A percentile compares a stretch with the other conserved stretches of the same genome.
Conservation (phyloP, 495 filamentous ascomycete genomes). For the Neurospora cerealis region DNA sequence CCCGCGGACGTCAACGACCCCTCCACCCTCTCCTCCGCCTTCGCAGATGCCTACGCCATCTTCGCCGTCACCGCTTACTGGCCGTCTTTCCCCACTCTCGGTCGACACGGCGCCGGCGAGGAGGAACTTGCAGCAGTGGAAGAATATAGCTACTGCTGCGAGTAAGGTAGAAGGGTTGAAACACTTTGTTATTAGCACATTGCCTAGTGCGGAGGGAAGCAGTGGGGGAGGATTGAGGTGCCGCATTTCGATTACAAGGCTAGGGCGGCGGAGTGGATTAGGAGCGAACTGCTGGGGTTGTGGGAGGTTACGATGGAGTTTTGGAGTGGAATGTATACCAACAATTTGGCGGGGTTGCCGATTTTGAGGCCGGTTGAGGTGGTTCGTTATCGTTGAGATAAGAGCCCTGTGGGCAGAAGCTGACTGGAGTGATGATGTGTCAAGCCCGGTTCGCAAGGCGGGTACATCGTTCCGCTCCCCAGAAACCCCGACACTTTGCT, state of each 20-base stretch:
- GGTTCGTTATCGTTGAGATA: too few relatives aligned
- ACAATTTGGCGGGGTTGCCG: slow-evolving; percentile 1
- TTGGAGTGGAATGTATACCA: slow-evolving; percentile 4
- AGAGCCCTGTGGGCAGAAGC: too few relatives aligned
- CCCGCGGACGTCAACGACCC: slow-evolving; percentile 7
- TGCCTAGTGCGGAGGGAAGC: neutral
- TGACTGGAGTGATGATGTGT: too few relatives aligned
- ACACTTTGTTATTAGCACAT: slow-evolving; percentile 5
- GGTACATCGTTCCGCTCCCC: neutral
- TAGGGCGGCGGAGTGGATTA: slow-evolving; percentile 1
- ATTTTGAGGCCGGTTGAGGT: neutral
- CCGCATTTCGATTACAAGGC: slow-evolving; percentile 10
- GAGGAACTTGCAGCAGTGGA: slow-evolving; percentile 4
- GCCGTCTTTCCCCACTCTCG: neutral
- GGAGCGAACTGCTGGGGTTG: slow-evolving; percentile 3
- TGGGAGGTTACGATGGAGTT: slow-evolving; percentile 7
- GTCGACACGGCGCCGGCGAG: neutral
- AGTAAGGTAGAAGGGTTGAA: neutral
- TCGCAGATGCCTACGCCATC: slow-evolving; percentile 8
- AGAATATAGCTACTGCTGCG: slow-evolving; percentile 1
- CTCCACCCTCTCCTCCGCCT: neutral
- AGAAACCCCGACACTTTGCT: neutral
- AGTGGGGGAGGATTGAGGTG: slow-evolving; percentile 1
- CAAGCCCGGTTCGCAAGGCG: neutral
- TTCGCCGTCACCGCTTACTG: slow-evolving; percentile 6